These are phyloP conservation scores for Schrenkiella parvula DNA, from an alignment of 345 rosid genomes.

Conservation along the genomic window DNA sequence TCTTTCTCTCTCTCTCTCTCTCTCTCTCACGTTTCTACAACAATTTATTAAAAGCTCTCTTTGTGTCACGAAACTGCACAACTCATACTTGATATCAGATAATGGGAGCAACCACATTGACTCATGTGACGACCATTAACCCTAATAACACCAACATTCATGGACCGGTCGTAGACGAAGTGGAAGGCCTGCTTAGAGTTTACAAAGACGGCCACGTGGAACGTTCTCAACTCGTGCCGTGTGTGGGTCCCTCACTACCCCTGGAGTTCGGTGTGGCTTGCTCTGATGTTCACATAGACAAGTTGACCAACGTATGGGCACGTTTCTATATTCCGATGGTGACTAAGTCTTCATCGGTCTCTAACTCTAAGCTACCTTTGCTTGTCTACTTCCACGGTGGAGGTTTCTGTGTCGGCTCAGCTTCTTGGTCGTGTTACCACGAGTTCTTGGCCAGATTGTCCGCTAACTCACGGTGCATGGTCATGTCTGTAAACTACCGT, in stretches of 20 bases:
- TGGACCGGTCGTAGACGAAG: constrained; percentile 47
- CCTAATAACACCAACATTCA: constrained; percentile 29
- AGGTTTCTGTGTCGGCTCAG: constrained; percentile 60
- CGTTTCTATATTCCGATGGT: constrained; percentile 55
- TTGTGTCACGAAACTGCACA: constrained; percentile 13
- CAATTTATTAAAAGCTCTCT: constrained; percentile 3
- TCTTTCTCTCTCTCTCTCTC: neutral
- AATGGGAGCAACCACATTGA: constrained; percentile 30
- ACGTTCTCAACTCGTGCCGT: constrained; percentile 46
- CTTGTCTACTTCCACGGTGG: constrained; percentile 69
- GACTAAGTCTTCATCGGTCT: constrained; percentile 2
- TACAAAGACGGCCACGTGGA: constrained; percentile 68
- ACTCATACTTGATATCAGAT: neutral
- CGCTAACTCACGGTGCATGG: constrained; percentile 36
- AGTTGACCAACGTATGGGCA: constrained; percentile 53
- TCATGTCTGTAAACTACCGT: constrained; percentile 55
- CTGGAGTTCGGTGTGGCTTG: constrained; percentile 46
- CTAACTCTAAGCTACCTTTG: constrained; percentile 48
- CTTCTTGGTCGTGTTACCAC: constrained; percentile 66
- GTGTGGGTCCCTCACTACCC: constrained; percentile 40
- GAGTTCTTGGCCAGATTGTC: constrained; percentile 47
- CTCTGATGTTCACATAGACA: constrained; percentile 48
- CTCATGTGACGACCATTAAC: constrained; percentile 17
- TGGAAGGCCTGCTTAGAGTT: constrained; percentile 63
- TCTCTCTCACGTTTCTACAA: too few species aligned